Evolutionary conservation across 768 basidiomycete genomes (phyloP), one percentile per base, ranked within the genome.

Genomic region (Epithele typhae): DNA sequence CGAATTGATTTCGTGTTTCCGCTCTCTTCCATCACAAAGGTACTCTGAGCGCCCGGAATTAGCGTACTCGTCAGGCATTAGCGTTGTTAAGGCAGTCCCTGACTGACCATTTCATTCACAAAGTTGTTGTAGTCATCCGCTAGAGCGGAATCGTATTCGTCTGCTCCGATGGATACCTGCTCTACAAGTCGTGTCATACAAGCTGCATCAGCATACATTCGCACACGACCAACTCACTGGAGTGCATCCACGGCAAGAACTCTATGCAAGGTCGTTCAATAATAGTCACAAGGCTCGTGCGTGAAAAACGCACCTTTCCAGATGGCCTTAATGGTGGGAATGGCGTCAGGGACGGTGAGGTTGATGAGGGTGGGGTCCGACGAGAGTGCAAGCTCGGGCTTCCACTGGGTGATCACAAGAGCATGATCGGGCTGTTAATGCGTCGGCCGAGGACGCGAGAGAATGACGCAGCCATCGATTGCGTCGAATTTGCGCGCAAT

Each of bases 91-190:
- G 22, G 39, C 14, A 18, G 23, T 14, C 9, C 38, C 22, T 24
- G 23, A 19, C 40, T 15, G 15, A 68, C 60, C 71, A 75, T 72
- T 39, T 60, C 61, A 33, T 74, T 72, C 36, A 76, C 66, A 41
- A 70, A 75, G 7, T 63, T 54, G 37, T 69, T 66, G 49, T 74
- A 75, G 38, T 67, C 68, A 40, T 72, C 60, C 2, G 69, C 73
- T 8, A 73, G 55, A 5, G 60, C 53, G 7, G 64, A 32, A 9
- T 52, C 47, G 48, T 73, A 74, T 56, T 75, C 71, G 43, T 74
- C 73, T 21, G 71, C 71, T 11, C 74, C 74, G 30, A 76, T 74
- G 7, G 71, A 72, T 17, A 76, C 69, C 44, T 75, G 69, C 9
- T 56, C 38, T 42, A 66, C 57, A 36, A 17, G n/a, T 44, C 15